phyloP scores from a whole-genome alignment of 139 green algal species.

The Mesotaenium endlicherianum region DNA sequence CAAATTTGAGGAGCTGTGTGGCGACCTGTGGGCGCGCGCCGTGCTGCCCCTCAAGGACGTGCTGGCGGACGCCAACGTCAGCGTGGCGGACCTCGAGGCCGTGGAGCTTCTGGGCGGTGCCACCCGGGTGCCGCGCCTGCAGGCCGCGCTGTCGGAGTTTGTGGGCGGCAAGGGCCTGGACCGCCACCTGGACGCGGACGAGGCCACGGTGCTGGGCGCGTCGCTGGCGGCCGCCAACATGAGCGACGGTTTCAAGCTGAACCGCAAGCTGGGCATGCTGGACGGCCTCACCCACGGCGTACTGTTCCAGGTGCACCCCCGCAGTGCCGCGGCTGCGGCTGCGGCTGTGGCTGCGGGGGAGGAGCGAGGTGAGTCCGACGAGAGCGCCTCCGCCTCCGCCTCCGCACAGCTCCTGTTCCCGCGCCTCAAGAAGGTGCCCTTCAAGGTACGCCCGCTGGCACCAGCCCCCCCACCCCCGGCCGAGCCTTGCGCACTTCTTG shows the following conservation, averaged over 20 bases:
- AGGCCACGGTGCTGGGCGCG: conserved; percentile 88
- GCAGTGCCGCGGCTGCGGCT: background rate
- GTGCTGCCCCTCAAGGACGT: conserved; percentile 64
- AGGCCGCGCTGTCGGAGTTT: conserved; percentile 64
- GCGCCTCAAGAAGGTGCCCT: conserved; percentile 39
- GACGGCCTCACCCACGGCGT: conserved; percentile 75
- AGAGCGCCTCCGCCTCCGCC: background rate
- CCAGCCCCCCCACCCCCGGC: no score
- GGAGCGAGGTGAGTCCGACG: background rate
- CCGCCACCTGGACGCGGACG: conserved; percentile 94
- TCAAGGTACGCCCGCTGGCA: conserved; percentile 17
- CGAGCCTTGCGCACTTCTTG: no score
- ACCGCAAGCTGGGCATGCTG: conserved; percentile 85
- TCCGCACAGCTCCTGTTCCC: conserved; percentile 25
- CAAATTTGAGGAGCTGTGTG: conserved; percentile 79
- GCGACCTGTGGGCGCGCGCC: conserved; percentile 69
- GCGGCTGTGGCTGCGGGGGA: background rate
- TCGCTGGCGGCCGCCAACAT: conserved; percentile 94
- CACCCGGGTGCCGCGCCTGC: conserved; percentile 34
- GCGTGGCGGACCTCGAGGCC: conserved; percentile 62
- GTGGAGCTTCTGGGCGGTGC: conserved; percentile 52
- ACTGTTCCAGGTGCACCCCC: conserved; percentile 2
- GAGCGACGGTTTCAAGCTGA: conserved; percentile 89
- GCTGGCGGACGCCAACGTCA: conserved; percentile 73
- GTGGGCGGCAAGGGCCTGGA: conserved; percentile 64